phyloP scores from a whole-genome alignment of 805 yeast genomes.

The Phaffomyces antillensis region DNA sequence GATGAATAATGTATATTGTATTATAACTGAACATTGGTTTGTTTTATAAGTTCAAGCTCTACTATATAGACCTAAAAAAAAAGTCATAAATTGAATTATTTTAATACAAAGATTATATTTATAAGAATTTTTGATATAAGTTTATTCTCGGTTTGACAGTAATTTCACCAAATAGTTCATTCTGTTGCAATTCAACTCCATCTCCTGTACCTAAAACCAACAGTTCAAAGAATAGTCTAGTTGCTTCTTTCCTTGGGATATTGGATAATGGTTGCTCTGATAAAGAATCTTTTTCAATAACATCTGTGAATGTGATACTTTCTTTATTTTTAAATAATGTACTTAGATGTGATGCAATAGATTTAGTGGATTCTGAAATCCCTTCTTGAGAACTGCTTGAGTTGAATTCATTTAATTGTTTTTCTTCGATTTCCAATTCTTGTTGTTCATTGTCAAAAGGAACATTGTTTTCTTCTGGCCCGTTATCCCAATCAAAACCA shows the following conservation, averaged over 20 bases:
- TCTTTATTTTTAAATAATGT: slow-evolving; percentile 19
- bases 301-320: slow-evolving; percentile 27
- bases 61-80: too few species aligned
- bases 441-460: slow-evolving; percentile 1
- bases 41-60: too few species aligned
- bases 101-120: not conserved
- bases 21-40: too few species aligned
- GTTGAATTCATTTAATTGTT: slow-evolving; percentile 14
- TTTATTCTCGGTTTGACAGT: slow-evolving; percentile 6
- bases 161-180: slow-evolving; percentile 50
- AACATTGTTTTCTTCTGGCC: not conserved
- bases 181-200: slow-evolving; percentile 58
- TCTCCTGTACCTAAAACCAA: slow-evolving; percentile 75
- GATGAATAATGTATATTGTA: too few species aligned
- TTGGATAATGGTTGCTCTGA: slow-evolving; percentile 25
- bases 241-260: slow-evolving; percentile 49
- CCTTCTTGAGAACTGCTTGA: slow-evolving; percentile 21
- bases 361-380: slow-evolving; percentile 42
- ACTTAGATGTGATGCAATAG: slow-evolving; percentile 44
- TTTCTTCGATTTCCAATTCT: slow-evolving; percentile 17
- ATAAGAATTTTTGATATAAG: slow-evolving; percentile 5
- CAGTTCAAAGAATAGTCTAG: slow-evolving; percentile 73
- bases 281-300: slow-evolving; percentile 27
- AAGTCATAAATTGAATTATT: too few species aligned
- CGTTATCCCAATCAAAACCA: slow-evolving; percentile 34